Evolutionary conservation across 352 stramenopile species (phyloP).

Genomic region (Pythium sp.): DNA sequence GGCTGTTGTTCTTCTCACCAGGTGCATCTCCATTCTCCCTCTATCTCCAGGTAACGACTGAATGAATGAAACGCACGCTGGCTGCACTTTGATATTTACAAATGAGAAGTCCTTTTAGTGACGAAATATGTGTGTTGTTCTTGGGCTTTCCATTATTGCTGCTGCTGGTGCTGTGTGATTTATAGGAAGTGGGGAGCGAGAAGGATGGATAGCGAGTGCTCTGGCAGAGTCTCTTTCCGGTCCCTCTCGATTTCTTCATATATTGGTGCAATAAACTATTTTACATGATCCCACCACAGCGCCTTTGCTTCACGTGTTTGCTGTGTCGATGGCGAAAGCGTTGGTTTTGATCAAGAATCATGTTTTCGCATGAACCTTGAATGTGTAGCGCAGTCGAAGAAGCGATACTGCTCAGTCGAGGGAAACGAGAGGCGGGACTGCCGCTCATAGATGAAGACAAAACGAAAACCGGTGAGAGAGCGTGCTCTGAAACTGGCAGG

Average conservation of each 20-base stretch:
- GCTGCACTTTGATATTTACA: not conserved
- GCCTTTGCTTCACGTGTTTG: not conserved
- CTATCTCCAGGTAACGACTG: not conserved
- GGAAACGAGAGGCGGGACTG: too few relatives aligned
- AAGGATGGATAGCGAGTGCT: not conserved
- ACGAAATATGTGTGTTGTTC: not conserved
- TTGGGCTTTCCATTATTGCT: not conserved
- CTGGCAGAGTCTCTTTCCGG: not conserved
- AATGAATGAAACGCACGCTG: not conserved
- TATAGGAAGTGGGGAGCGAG: not conserved
- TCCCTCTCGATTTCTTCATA: not conserved
- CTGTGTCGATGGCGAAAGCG: not conserved
- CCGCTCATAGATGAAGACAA: too few relatives aligned
- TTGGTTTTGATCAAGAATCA: not conserved
- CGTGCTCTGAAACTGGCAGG: too few relatives aligned
- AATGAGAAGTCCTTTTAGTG: not conserved
- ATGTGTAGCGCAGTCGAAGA: not conserved
- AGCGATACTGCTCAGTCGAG: not conserved
- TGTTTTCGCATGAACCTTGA: not conserved
- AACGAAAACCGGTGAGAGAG: too few relatives aligned
- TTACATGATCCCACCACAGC: not conserved
- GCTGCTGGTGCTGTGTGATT: not conserved
- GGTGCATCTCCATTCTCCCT: not conserved
- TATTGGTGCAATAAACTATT: slow-evolving; percentile 10
- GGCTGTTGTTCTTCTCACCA: not conserved